A percentile compares a stretch with the other conserved stretches of the same genome.
These are phyloP conservation scores for Fusarium nurragi DNA, from an alignment of 2,329 filamentous ascomycete genomes.

Conservation along the genomic window DNA sequence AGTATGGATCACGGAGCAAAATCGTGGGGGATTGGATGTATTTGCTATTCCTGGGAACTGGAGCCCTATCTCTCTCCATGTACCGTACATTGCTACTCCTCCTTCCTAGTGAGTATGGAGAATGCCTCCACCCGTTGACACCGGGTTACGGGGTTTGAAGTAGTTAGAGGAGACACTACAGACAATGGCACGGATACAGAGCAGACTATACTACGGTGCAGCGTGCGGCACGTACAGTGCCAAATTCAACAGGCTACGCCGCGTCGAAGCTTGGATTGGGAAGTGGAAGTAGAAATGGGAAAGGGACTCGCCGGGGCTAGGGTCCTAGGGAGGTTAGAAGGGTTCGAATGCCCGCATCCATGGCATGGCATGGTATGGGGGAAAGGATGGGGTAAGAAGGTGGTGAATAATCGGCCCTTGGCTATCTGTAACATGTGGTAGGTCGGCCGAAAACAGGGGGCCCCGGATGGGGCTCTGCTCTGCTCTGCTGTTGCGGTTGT, in stretches of 20 bases:
- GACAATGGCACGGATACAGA: slow-evolving; percentile 8
- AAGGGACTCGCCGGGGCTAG: slow-evolving; percentile 39
- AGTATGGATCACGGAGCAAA: slow-evolving; percentile 9
- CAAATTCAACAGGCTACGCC: slow-evolving; percentile 23
- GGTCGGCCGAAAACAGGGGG: slow-evolving; percentile 34
- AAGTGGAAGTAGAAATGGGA: not conserved
- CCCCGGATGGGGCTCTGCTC: slow-evolving; percentile 41
- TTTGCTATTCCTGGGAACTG: slow-evolving; percentile 28
- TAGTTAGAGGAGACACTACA: slow-evolving; percentile 23
- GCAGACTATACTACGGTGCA: not conserved
- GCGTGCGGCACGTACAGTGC: slow-evolving; percentile 13
- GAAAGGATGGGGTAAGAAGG: slow-evolving; percentile 36
- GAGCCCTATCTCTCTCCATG: slow-evolving; percentile 19
- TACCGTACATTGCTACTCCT: slow-evolving; percentile 17
- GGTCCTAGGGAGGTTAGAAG: slow-evolving; percentile 35
- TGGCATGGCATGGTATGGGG: slow-evolving; percentile 24
- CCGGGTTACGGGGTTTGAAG: slow-evolving; percentile 34
- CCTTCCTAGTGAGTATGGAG: slow-evolving; percentile 26
- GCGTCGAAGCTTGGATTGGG: slow-evolving; percentile 26
- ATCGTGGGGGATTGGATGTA: slow-evolving; percentile 30
- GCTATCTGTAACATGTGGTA: slow-evolving; percentile 39
- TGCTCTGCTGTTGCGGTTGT: slow-evolving; percentile 31
- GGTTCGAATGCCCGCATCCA: slow-evolving; percentile 12
- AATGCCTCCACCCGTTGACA: slow-evolving; percentile 37
- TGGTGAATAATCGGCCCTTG: slow-evolving; percentile 38